Base-by-base conservation (phyloP, 1,284 basidiomycete species). In the Leccinum fallax region DNA sequence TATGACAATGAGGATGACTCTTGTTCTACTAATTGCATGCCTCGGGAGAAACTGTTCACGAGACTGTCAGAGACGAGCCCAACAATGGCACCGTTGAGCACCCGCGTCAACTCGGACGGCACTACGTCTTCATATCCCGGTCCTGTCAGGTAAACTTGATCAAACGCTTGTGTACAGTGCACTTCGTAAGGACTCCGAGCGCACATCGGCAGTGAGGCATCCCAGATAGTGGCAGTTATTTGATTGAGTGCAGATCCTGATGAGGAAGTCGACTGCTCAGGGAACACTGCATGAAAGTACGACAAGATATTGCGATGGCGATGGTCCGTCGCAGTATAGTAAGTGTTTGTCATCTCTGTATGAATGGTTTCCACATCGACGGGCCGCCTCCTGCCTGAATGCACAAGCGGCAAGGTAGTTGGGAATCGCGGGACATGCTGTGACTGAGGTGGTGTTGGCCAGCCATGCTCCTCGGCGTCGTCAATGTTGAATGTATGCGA, bases 61-160 rank as follows among this genome's bases (percentile, higher is more conserved):
- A 48, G 24, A 21, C 21, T 40, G 16, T 4, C 15, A 9, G 77
- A 77, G 9, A 94, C 80, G 5, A 97, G 81, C 0, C 84, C 95
- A 7, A 97, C 92, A 24, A 98, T 68, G 1, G 89, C 86, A 0
- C 92, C 91, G 65, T 95, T 94, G 52, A 98, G 78, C 1, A 93
- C 93, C 4, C 85, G 78, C 1, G 77, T 76, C 28, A 93, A 75
- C 73, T 95, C 93, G 7, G 81, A 78, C 3, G 79, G 80, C 0
- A 87, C 81, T 56, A 94, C 86, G 63, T 94, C 92, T 66, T 95
- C 92, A 13, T 80, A 79, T 3, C 90, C 92, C 13, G 89, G 79
- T 8, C 92, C 92, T 0, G 81, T 77, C 34, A 96, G 77, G 53
- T 88, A 75, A 24, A 95, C 78, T 19, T 77, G 79, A 61, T 89